Base-by-base conservation (phyloP, 2,329 filamentous ascomycete genomes). In the Fusarium anthophilum region DNA sequence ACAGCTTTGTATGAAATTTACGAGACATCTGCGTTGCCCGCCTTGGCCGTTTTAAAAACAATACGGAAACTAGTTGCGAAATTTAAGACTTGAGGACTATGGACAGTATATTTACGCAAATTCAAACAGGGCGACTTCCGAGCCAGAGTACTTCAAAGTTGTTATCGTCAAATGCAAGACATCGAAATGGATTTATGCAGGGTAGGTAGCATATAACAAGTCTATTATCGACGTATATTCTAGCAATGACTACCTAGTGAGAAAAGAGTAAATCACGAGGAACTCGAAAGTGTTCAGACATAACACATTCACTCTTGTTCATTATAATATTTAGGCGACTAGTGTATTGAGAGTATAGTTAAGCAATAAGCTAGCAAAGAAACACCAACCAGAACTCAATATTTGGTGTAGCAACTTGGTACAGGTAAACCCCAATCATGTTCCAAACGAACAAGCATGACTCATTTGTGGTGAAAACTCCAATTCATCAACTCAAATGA, bases 341-440 rank as follows among this genome's bases (percentile, higher is more conserved):
- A 8, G 18, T 56, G 13, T 38, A 37, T 32, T 56, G 43, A 22
- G 51, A 35, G n/a, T 30, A 17, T 38, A 41, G 20, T 12, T 43
- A 17, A n/a, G 53, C 26, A 45, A 54, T 32, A 58, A 57, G 24
- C 55, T 51, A 51, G 28, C 20, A 48, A 55, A 54, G 39, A 18
- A 11, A 28, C n/a, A 44, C 47, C 45, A 67, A 61, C 60, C 59
- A 54, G 14, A 37, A 70, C 45, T 70, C 59, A 65, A 65, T 38
- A 22, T 24, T 37, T 35, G 15, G 35, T 24, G 30, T 22, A 18
- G 30, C 37, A 63, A 57, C 53, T 30, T 47, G 63, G 17, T 32
- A 47, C 26, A 67, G 26, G 9, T 20, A 17, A 55, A 38, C 22
- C 37, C 22, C 22, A 51, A 48, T 24, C 26, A 43, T 24, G 30